Conservation (phyloP, 805 yeast genomes). For the Cyberlindnera sargentensis region DNA sequence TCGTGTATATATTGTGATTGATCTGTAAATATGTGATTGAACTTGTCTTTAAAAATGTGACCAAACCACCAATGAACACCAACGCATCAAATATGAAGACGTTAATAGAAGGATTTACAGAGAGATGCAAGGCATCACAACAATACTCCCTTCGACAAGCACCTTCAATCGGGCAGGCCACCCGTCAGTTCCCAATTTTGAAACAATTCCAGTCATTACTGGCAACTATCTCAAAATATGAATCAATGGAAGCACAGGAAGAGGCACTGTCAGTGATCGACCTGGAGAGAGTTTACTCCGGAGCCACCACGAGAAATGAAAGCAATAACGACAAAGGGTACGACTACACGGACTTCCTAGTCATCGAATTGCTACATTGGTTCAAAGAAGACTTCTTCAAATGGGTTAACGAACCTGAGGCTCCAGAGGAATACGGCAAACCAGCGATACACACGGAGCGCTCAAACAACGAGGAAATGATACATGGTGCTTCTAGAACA, state of each 20-base stretch:
- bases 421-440: conserved; percentile 42
- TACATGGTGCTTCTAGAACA: conserved; percentile 39
- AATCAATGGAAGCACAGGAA: conserved; percentile 15
- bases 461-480: conserved; percentile 39
- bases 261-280: conserved; percentile 58
- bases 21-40: background rate
- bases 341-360: conserved; percentile 50
- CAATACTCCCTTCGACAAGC: background rate
- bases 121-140: background rate
- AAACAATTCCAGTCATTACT: background rate
- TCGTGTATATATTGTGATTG: no score
- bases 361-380: conserved; percentile 53
- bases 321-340: conserved; percentile 15
- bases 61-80: no score
- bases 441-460: conserved; percentile 32
- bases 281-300: conserved; percentile 46
- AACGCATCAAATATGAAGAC: background rate
- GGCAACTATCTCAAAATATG: conserved; percentile 8
- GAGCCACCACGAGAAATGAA: conserved; percentile 40
- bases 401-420: conserved; percentile 74
- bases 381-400: conserved; percentile 73
- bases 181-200: background rate
- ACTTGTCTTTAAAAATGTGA: no score
- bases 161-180: background rate
- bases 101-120: background rate